Percentiles rank a stretch among this genome's conserved stretches.
These are phyloP conservation scores for Rhodocollybia butyracea DNA, from an alignment of 768 basidiomycete genomes.

Conservation along the genomic window DNA sequence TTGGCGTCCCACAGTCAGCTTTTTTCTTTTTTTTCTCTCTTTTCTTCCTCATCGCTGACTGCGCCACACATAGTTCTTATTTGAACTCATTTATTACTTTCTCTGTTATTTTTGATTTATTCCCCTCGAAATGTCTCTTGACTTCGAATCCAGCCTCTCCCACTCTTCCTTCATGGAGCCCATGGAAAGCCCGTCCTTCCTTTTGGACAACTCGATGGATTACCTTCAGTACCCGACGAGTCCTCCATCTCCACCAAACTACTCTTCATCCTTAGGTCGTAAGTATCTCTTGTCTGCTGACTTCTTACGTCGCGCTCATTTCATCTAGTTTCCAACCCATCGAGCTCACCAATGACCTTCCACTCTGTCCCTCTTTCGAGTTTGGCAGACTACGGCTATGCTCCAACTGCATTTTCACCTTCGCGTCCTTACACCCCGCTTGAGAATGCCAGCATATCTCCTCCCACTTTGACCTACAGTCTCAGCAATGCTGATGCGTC, in stretches of 20 bases:
- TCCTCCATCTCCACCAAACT: conserved; percentile 40
- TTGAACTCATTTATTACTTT: conserved; percentile 22
- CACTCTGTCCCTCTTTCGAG: conserved; percentile 55
- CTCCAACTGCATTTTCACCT: conserved; percentile 25
- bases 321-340: conserved; percentile 36
- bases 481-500: conserved; percentile 69
- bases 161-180: conserved; percentile 47
- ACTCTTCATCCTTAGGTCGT: conserved; percentile 65
- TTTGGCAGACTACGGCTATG: conserved; percentile 45
- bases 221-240: conserved; percentile 69
- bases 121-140: conserved; percentile 35
- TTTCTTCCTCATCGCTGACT: conserved; percentile 13
- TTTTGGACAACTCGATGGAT: conserved; percentile 49
- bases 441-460: conserved; percentile 59
- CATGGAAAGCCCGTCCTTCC: conserved; percentile 39
- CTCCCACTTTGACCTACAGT: conserved; percentile 65
- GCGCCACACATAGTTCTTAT: conserved; percentile 18
- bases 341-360: conserved; percentile 63
- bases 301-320: conserved; percentile 12
- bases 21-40: conserved; percentile 24
- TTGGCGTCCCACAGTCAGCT: conserved; percentile 25
- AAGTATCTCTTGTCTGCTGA: conserved; percentile 27
- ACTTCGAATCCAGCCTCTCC: conserved; percentile 40
- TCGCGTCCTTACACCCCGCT: conserved; percentile 68
- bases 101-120: conserved; percentile 28